Evolutionary conservation across 2,329 filamentous ascomycete genomes (phyloP).

Genomic region (Trichoderma lentiforme): DNA sequence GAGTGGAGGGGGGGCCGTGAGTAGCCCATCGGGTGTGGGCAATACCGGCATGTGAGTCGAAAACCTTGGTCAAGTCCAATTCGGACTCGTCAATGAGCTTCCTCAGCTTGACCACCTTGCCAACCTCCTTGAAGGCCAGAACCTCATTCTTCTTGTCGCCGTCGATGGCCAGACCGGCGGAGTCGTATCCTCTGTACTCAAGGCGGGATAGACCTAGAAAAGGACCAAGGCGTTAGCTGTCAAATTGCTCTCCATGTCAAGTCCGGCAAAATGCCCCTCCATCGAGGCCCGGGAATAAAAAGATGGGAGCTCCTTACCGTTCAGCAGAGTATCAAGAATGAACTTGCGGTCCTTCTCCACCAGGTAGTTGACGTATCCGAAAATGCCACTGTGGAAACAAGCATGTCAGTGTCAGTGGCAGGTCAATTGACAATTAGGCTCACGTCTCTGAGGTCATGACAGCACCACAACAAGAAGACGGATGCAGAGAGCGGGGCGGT

Average conservation of each 20-base stretch:
- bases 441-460: not conserved
- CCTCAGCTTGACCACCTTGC: slow-evolving; percentile 97
- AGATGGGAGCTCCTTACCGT: slow-evolving; percentile 60
- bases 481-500: slow-evolving; percentile 19
- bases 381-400: slow-evolving; percentile 67
- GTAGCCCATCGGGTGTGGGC: slow-evolving; percentile 99
- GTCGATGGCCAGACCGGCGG: slow-evolving; percentile 90
- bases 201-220: slow-evolving; percentile 80
- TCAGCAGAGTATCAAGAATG: slow-evolving; percentile 93
- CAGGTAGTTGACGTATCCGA: slow-evolving; percentile 99
- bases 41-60: slow-evolving; percentile 97
- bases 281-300: not conserved
- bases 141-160: slow-evolving; percentile 99
- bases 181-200: slow-evolving; percentile 98
- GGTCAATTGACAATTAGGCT: slow-evolving; percentile 12
- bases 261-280: not conserved
- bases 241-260: not conserved
- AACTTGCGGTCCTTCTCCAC: slow-evolving; percentile 98
- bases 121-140: slow-evolving; percentile 96
- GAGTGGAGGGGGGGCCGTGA: slow-evolving; percentile 86
- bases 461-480: not conserved
- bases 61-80: slow-evolving; percentile 85
- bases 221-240: slow-evolving; percentile 23
- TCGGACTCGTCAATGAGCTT: slow-evolving; percentile 81
- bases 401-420: slow-evolving; percentile 27